phyloP scores from a whole-genome alignment of 768 basidiomycete species.

The Guyanaporus albipodus region DNA sequence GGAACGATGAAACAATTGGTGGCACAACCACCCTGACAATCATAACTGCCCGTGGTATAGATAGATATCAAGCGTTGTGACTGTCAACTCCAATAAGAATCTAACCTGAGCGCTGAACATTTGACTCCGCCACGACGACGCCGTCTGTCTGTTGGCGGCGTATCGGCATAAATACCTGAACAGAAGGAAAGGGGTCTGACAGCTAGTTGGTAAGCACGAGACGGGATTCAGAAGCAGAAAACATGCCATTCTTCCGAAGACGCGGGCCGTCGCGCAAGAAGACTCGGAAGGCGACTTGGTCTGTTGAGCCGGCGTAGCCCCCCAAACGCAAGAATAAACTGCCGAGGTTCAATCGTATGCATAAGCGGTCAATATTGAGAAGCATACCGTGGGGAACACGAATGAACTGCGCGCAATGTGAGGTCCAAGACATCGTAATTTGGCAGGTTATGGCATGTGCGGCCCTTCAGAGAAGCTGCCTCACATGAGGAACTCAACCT shows the following conservation, averaged over 20 bases:
- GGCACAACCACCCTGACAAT: too few relatives aligned
- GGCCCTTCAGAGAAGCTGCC: constrained; percentile 2
- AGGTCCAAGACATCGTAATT: constrained; percentile 6
- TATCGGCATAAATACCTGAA: too few relatives aligned
- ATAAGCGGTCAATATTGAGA: constrained; percentile 4
- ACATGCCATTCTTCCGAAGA: constrained; percentile 3
- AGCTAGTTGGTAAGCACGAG: background rate
- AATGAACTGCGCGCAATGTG: background rate
- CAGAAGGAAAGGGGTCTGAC: too few relatives aligned
- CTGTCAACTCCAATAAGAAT: too few relatives aligned
- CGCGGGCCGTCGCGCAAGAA: constrained; percentile 3
- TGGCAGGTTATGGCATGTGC: background rate
- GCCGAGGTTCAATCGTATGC: constrained; percentile 6
- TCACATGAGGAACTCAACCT: constrained; percentile 14
- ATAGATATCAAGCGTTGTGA: too few relatives aligned
- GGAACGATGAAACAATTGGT: too few relatives aligned
- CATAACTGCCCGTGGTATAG: too few relatives aligned
- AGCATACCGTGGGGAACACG: constrained; percentile 15
- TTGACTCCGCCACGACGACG: too few relatives aligned
- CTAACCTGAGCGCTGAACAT: too few relatives aligned
- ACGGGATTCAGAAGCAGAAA: background rate
- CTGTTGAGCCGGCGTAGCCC: background rate
- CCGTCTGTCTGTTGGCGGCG: too few relatives aligned
- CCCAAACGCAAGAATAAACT: constrained; percentile 10
- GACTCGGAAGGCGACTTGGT: too few relatives aligned